Evolutionary conservation across 768 basidiomycete genomes (phyloP).

Genomic region (Agrocybe pediades): DNA sequence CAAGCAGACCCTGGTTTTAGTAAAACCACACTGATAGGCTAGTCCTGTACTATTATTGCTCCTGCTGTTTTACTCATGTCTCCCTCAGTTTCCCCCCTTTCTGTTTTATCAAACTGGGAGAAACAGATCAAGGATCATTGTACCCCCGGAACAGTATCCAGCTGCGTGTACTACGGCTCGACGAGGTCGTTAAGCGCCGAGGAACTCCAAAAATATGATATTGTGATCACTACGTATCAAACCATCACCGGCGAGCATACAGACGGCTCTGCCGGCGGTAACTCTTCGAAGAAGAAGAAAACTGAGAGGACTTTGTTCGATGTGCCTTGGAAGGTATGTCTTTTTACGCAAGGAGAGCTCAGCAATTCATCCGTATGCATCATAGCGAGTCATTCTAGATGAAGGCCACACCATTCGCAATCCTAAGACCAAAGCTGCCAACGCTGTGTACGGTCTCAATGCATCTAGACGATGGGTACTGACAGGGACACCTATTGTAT

Average conservation of each 20-base stretch:
- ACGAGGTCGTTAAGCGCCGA: constrained; percentile 59
- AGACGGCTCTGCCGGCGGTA: constrained; percentile 28
- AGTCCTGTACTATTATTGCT: constrained; percentile 12
- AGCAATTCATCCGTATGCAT: neutral
- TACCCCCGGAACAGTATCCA: constrained; percentile 47
- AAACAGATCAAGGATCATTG: constrained; percentile 82
- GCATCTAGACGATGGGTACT: constrained; percentile 81
- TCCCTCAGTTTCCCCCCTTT: constrained; percentile 72
- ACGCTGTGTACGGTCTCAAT: constrained; percentile 59
- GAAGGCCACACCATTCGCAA: constrained; percentile 91
- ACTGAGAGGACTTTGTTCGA: constrained; percentile 61
- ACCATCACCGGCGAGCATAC: constrained; percentile 61
- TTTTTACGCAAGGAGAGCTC: neutral
- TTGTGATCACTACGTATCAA: constrained; percentile 87
- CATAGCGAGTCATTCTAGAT: constrained; percentile 77
- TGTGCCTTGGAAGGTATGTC: constrained; percentile 78
- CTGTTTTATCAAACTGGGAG: constrained; percentile 87
- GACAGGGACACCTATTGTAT: constrained; percentile 87
- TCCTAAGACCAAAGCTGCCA: constrained; percentile 81
- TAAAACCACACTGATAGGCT: constrained; percentile 80
- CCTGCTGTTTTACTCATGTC: neutral
- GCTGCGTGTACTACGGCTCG: constrained; percentile 72
- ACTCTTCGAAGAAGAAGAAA: constrained; percentile 59
- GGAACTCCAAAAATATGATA: constrained; percentile 67
- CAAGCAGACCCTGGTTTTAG: constrained; percentile 59